These are phyloP conservation scores for Drosera spatulata DNA, from an alignment of 179 eudicot species.

Conservation along the genomic window DNA sequence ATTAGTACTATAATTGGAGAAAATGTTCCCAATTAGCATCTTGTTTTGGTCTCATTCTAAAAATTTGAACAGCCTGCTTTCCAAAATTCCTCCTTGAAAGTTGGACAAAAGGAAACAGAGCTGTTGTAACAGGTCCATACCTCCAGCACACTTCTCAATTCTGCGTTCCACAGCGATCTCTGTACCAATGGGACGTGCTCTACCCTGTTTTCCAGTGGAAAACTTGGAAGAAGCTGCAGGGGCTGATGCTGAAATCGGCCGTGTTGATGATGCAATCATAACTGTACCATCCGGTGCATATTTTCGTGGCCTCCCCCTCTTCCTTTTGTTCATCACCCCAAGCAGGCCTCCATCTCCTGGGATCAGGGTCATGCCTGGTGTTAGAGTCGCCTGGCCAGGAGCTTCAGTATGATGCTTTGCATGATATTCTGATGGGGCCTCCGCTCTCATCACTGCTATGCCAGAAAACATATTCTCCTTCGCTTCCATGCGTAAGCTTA, in stretches of 20 bases:
- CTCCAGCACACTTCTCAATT: constrained; percentile 24
- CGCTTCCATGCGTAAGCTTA: constrained; percentile 25
- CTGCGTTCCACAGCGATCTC: constrained; percentile 29
- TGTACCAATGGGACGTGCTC: constrained; percentile 23
- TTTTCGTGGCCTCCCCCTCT: constrained; percentile 65
- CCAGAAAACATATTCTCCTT: constrained; percentile 34
- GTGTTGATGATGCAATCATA: constrained; percentile 26
- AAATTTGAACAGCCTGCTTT: no score
- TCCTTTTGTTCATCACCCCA: constrained; percentile 41
- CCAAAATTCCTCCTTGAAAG: no score
- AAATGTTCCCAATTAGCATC: no score
- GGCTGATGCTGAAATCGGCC: constrained; percentile 29
- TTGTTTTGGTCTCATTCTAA: no score
- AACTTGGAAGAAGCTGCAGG: constrained; percentile 25
- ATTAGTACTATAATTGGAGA: neutral
- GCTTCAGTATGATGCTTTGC: constrained; percentile 38
- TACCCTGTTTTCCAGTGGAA: constrained; percentile 25
- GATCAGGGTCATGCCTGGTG: constrained; percentile 19
- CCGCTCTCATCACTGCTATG: constrained; percentile 39
- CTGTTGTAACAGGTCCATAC: constrained; percentile 11
- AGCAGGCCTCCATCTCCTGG: constrained; percentile 18
- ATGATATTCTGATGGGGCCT: constrained; percentile 44
- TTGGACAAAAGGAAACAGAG: no score
- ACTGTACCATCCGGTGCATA: constrained; percentile 42
- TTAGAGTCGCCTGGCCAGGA: constrained; percentile 13